Evolutionary conservation across 371 early-diverging fungal genomes (phyloP).

Genomic region (Mortierella sp.): DNA sequence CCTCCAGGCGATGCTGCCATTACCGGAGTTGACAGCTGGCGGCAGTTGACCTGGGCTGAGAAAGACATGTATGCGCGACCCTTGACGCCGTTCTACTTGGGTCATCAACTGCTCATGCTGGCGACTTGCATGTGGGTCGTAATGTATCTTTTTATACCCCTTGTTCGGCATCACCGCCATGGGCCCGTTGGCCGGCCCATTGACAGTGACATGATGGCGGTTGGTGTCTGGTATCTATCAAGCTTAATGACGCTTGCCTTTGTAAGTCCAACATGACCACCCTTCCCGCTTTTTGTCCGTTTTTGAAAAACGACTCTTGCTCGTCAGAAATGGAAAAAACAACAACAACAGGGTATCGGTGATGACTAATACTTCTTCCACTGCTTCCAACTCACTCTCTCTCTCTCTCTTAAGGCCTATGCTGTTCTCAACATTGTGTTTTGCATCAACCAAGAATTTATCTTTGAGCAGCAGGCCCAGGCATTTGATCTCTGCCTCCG

Average conservation of each 20-base stretch:
- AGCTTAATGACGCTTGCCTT: constrained; percentile 17
- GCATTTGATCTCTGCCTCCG: constrained; percentile 42
- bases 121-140: constrained; percentile 21
- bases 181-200: constrained; percentile 29
- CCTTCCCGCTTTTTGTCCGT: neutral
- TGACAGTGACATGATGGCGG: constrained; percentile 44
- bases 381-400: neutral
- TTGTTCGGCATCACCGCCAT: constrained; percentile 34
- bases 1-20: neutral
- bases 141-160: constrained; percentile 42
- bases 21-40: constrained; percentile 14
- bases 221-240: constrained; percentile 47
- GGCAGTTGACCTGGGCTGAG: constrained; percentile 12
- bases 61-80: constrained; percentile 32
- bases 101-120: constrained; percentile 25
- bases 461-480: constrained; percentile 20
- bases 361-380: neutral
- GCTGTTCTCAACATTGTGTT: constrained; percentile 13
- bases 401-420: constrained; percentile 20
- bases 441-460: constrained; percentile 2
- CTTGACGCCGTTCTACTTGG: constrained; percentile 4
- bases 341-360: too few relatives aligned
- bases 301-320: neutral
- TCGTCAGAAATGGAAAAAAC: neutral
- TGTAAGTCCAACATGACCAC: constrained; percentile 18